Base-by-base conservation (phyloP, 345 rosid genomes). In the Linum trigynum region DNA sequence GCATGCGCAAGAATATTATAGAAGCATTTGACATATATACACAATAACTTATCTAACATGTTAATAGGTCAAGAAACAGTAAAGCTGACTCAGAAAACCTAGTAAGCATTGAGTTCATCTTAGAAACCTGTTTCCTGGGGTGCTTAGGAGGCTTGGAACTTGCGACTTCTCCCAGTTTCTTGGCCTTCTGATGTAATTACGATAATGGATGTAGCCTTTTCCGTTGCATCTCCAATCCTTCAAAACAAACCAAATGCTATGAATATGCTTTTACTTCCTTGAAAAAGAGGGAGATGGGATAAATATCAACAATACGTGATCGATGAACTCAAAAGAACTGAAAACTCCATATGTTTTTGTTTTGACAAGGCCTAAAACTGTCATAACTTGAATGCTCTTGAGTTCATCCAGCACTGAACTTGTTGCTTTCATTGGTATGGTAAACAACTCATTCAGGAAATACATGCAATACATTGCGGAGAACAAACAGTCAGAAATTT, bases 221-320 rank as follows among this genome's bases (percentile, higher is more conserved):
- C 90, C 92, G 62, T 85, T 90, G 83, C 99, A 90, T 85, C 90
- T 88, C 95, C 99, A 90, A 38, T 88, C 99, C 99, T 92, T 79
- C 64, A 79, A 71, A 39, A 66, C 36, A 61, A 58, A 65, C 12
- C 40, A 5, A 11, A 15, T 23, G 35, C 35, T 48, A 55, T 71
- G 62, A 63, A 59, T 68, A 38, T 32, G 6, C 17, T 66, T 65
- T 38, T 53, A 57, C 41, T n/a, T 50, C 5, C 11, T 48, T 2
- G 11, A 48, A 43, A 5, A 57, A 40, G 56, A 65, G 32, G 15
- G 32, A 23, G 14, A 45, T 12, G 38, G 55, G 4, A 7, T 6
- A 48, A 48, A 12, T 3, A 48, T 15, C 8, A 48, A 48, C 14
- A 15, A 1, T 9, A 48, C 14, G 53, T 48, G 9, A 4, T 10